phyloP scores from a whole-genome alignment of 306 rosid species.

The Cyamopsis tetragonoloba region DNA sequence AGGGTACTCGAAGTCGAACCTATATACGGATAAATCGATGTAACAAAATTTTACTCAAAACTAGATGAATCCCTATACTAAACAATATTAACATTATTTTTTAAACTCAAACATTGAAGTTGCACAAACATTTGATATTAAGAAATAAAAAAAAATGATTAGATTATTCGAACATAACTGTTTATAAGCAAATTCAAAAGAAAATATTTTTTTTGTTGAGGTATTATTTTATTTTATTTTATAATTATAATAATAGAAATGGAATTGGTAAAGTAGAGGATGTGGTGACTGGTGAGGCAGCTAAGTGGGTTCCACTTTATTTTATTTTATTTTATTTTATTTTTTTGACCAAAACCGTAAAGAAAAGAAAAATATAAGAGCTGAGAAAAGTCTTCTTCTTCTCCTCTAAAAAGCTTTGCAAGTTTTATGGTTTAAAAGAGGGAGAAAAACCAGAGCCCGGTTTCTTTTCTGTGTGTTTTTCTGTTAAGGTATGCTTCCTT shows the following conservation, averaged over 20 bases:
- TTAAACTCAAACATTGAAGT: too few species aligned
- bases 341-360: constrained; percentile 51
- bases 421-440: constrained; percentile 23
- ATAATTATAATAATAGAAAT: background rate
- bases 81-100: too few species aligned
- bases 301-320: constrained; percentile 45
- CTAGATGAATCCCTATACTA: too few species aligned
- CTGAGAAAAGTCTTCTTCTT: constrained; percentile 39
- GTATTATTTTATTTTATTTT: too few species aligned
- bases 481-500: constrained; percentile 33
- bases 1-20: too few species aligned
- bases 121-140: too few species aligned
- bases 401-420: constrained; percentile 19
- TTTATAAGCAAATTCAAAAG: background rate
- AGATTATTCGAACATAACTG: too few species aligned
- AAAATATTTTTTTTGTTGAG: too few species aligned
- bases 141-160: too few species aligned
- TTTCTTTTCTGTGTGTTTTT: constrained; percentile 3
- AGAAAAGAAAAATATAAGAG: background rate
- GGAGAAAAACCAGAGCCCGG: constrained; percentile 10
- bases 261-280: constrained; percentile 19
- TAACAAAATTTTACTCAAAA: too few species aligned
- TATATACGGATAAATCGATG: too few species aligned
- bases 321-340: too few species aligned
- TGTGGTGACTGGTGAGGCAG: constrained; percentile 28